Evolutionary conservation across 306 rosid species (phyloP).

Genomic region (Purshia tridentata): DNA sequence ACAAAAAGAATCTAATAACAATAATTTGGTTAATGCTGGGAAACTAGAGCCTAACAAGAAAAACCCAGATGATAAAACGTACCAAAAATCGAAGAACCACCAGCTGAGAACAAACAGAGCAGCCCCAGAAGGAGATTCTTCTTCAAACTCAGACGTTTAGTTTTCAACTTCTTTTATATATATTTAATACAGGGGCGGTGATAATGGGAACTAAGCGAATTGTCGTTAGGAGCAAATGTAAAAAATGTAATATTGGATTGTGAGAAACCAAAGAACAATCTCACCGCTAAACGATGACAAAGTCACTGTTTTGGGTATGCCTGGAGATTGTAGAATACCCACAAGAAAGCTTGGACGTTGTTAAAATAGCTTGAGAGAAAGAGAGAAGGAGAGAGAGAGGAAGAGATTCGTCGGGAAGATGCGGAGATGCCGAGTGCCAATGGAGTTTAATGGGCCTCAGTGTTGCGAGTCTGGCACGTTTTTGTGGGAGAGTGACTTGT

Average conservation of each 20-base stretch:
- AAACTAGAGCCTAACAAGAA: neutral
- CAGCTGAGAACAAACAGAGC: constrained; percentile 22
- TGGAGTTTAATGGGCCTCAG: neutral
- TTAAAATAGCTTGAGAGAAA: neutral
- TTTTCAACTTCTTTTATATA: neutral
- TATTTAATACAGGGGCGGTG: constrained; percentile 19
- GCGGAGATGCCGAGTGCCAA: constrained; percentile 37
- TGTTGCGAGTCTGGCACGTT: neutral
- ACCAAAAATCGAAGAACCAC: constrained; percentile 34
- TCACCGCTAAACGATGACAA: neutral
- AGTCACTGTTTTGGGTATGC: neutral
- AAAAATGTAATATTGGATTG: neutral
- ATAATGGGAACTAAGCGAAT: neutral
- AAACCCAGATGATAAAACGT: constrained; percentile 18
- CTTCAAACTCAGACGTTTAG: constrained; percentile 12
- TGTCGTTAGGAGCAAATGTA: neutral
- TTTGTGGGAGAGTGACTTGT: neutral
- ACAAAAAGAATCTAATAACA: neutral
- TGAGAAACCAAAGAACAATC: neutral
- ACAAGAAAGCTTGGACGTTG: neutral
- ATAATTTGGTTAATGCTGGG: neutral
- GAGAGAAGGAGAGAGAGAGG: neutral
- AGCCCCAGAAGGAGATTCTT: constrained; percentile 24
- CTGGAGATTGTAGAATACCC: neutral
- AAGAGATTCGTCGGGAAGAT: constrained; percentile 24